phyloP scores from a whole-genome alignment of 2,329 filamentous ascomycete species.

The Aspergillus novofumigatus region DNA sequence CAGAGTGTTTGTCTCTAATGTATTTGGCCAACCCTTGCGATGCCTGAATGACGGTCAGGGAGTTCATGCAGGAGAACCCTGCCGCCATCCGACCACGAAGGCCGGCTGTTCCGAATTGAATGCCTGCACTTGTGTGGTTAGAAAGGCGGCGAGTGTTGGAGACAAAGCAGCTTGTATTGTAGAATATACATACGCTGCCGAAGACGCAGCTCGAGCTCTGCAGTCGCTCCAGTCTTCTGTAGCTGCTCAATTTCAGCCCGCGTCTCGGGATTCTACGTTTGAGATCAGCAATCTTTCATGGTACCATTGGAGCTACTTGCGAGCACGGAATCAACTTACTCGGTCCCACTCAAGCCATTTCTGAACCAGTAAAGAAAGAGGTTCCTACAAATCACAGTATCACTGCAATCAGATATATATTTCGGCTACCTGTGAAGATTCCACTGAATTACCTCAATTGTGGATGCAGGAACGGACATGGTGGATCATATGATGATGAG shows the following conservation, averaged over 20 bases:
- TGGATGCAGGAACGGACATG: conserved; percentile 15
- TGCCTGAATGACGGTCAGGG: conserved; percentile 57
- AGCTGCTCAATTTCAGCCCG: conserved; percentile 52
- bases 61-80: conserved; percentile 60
- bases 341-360: conserved; percentile 58
- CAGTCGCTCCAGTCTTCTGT: conserved; percentile 41
- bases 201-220: conserved; percentile 52
- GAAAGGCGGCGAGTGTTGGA: conserved; percentile 2
- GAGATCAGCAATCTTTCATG: conserved; percentile 8
- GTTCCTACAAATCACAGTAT: conserved; percentile 21
- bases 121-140: conserved; percentile 33
- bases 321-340: conserved; percentile 23
- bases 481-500: conserved; percentile 21
- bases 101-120: conserved; percentile 61
- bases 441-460: conserved; percentile 9
- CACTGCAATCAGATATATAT: background rate
- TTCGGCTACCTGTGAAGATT: background rate
- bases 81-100: conserved; percentile 62
- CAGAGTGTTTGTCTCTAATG: conserved; percentile 44
- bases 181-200: conserved; percentile 39
- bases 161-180: background rate
- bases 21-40: conserved; percentile 63
- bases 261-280: conserved; percentile 46
- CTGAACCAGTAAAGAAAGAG: conserved; percentile 42
- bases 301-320: background rate